Evolutionary conservation across 2,329 filamentous ascomycete species (phyloP).

Genomic region (Colletotrichum brevisporum): DNA sequence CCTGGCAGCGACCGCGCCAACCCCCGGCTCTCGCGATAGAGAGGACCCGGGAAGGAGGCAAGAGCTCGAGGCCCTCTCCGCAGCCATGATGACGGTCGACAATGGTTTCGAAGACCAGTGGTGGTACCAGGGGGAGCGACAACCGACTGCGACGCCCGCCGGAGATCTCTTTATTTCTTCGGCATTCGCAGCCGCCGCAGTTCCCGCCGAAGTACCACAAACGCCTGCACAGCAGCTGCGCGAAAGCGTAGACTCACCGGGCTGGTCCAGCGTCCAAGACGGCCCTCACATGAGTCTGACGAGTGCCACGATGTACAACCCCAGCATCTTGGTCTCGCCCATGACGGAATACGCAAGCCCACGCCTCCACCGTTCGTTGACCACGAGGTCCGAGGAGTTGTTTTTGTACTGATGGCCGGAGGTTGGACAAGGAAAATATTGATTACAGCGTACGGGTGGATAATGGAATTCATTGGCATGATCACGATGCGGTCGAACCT

Average conservation of each 20-base stretch:
- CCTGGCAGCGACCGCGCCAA: background rate
- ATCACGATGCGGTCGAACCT: background rate
- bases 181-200: constrained; percentile 22
- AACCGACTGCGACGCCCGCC: constrained; percentile 43
- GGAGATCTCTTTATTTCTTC: constrained; percentile 45
- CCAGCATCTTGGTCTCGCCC: constrained; percentile 52
- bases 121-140: constrained; percentile 65
- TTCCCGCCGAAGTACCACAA: constrained; percentile 15
- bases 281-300: constrained; percentile 32
- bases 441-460: background rate
- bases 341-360: constrained; percentile 49
- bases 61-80: constrained; percentile 64
- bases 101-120: constrained; percentile 72
- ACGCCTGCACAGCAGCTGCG: constrained; percentile 7
- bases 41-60: constrained; percentile 31
- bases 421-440: background rate
- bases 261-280: constrained; percentile 46
- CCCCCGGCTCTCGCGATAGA: constrained; percentile 10
- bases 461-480: background rate
- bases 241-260: constrained; percentile 42
- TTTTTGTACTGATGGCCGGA: constrained; percentile 45
- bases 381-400: constrained; percentile 60
- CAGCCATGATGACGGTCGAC: constrained; percentile 69
- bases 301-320: constrained; percentile 29
- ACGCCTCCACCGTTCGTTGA: constrained; percentile 52